Base-by-base conservation (phyloP, 2,329 filamentous ascomycete genomes). In the Emericellopsis atlantica region DNA sequence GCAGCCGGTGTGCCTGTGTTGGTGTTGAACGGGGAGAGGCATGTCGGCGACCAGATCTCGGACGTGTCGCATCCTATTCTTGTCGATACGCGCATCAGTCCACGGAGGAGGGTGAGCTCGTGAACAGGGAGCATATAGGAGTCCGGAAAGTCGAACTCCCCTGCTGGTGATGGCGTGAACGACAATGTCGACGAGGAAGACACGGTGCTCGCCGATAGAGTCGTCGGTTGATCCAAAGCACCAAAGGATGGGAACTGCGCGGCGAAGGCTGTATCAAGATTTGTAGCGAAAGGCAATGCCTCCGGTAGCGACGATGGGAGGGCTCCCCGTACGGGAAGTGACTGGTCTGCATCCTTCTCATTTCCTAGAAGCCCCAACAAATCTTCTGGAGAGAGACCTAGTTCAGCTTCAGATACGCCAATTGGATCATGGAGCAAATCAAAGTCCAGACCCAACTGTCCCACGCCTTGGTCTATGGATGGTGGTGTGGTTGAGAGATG, bases 81-180 rank as follows among this genome's bases (percentile, higher is more conserved):
- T 6, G 51, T 49, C 2, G 70, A 67, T 34, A 77, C 66, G 36
- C 63, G 63, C 40, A 67, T 46, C 24, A 69, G 54, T 1, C 63
- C 71, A 22, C 61, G 63, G 32, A 76, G 53, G 4, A 76, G 54
- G 5, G 60, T 65, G 16, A 76, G 54, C 33, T 69, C 63, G n/a
- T 63, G 57, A 10, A 74, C 52, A 1, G 69, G 65, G 6, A 75
- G 55, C 37, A 62, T 55, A 47, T 65, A 69, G 37, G 67, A 70
- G 51, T 75, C 72, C 1, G 64, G 57, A 41, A 61, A 61, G 32
- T 50, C 49, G 37, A 48, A 29, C 16, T 50, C 43, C 10, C 45
- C 40, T 6, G 51, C 48, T 6, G 52, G 45, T 5, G 49, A 43
- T 31, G 40, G 40, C 6, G 51, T 48, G 7, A 51, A 46, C 2